These are phyloP conservation scores for Penicillium verrucosum DNA, from an alignment of 2,329 filamentous ascomycete species.

Conservation along the genomic window DNA sequence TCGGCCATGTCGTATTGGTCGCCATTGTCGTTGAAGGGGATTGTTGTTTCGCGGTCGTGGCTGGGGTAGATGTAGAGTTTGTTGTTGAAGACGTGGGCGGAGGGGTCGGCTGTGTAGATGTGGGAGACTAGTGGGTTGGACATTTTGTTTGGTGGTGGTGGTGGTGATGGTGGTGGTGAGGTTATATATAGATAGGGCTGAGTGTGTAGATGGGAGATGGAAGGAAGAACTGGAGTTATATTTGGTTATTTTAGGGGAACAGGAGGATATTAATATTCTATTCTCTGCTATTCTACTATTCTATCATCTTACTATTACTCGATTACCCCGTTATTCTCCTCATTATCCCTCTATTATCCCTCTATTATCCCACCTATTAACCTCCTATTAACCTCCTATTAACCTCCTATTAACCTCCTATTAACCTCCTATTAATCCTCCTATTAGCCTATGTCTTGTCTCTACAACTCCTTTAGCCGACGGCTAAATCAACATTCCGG, in stretches of 20 bases:
- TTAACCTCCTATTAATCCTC: neutral
- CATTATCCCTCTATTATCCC: neutral
- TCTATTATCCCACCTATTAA: neutral
- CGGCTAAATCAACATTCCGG: constrained; percentile 2
- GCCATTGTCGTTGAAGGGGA: constrained; percentile 76
- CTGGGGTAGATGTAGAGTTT: constrained; percentile 77
- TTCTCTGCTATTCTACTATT: neutral
- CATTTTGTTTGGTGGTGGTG: constrained; percentile 10
- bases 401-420: neutral
- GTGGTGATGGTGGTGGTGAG: neutral
- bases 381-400: neutral
- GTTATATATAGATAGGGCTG: neutral
- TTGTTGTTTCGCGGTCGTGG: constrained; percentile 72
- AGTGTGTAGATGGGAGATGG: neutral
- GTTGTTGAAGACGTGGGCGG: constrained; percentile 73
- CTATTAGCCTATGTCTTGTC: neutral
- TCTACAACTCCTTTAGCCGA: neutral
- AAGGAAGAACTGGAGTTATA: no score
- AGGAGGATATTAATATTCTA: neutral
- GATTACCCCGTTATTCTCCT: neutral
- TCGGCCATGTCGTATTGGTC: constrained; percentile 83
- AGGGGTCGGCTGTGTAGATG: constrained; percentile 76
- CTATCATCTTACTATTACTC: neutral
- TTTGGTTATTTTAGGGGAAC: neutral
- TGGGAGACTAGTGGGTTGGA: constrained; percentile 64